Conservation (phyloP, 164 flowering plant species). For the Akebia trifoliata region DNA sequence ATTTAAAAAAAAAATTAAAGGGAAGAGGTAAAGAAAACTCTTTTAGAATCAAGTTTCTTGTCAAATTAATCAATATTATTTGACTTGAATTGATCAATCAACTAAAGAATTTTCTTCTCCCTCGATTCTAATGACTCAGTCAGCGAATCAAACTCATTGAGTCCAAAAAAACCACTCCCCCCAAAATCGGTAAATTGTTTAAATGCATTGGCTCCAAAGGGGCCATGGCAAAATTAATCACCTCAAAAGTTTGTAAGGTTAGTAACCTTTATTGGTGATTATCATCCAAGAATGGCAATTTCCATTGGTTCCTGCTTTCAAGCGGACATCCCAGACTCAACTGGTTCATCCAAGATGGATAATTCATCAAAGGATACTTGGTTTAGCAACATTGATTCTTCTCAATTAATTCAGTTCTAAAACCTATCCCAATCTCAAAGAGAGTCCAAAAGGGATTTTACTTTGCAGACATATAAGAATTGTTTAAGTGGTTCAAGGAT, state of each 20-base stretch:
- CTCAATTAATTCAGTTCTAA: neutral
- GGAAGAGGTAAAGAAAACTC: no score
- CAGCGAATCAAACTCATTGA: neutral
- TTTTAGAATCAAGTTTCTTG: no score
- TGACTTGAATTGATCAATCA: no score
- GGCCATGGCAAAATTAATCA: constrained; percentile 2
- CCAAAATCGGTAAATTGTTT: constrained; percentile 6
- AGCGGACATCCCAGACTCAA: constrained; percentile 38
- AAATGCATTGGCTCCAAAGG: neutral
- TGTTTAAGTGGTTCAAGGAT: no score
- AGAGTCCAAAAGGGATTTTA: no score
- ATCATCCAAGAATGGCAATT: constrained; percentile 20
- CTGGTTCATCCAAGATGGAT: constrained; percentile 7
- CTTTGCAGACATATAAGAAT: no score
- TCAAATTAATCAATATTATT: no score
- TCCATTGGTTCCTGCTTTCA: constrained; percentile 47
- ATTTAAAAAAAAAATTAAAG: no score
- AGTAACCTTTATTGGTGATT: constrained; percentile 19
- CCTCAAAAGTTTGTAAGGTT: constrained; percentile 13
- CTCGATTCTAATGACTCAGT: neutral
- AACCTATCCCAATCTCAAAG: no score
- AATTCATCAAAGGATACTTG: constrained; percentile 15
- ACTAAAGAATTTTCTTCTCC: no score
- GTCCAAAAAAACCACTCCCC: neutral
- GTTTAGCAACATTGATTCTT: constrained; percentile 1